Percentiles rank a stretch among this genome's conserved stretches.
Evolutionary conservation across 164 flowering plant species (phyloP).

Genomic region (Nymphaea colorata): DNA sequence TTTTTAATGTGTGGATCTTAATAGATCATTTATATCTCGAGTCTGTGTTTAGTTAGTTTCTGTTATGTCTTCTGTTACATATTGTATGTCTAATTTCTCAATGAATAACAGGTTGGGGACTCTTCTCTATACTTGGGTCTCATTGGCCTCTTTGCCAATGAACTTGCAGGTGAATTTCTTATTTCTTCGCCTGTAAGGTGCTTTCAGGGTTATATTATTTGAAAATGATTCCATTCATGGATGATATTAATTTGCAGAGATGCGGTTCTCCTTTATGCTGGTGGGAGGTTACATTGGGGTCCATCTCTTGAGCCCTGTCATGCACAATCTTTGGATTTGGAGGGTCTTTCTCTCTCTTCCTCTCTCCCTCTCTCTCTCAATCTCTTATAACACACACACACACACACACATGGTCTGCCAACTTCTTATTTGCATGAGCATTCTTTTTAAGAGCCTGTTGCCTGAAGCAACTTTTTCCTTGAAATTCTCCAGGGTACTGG

Average conservation of each 20-base stretch:
- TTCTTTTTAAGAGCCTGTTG: not conserved
- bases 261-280: slow-evolving; percentile 85
- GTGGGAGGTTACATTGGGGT: slow-evolving; percentile 85
- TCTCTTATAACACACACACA: too few relatives aligned
- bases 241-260: slow-evolving; percentile 41
- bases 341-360: slow-evolving; percentile 48
- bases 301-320: slow-evolving; percentile 85
- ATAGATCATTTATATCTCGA: too few relatives aligned
- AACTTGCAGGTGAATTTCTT: slow-evolving; percentile 57
- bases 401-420: too few relatives aligned
- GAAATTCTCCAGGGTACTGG: slow-evolving; percentile 77
- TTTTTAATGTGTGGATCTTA: too few relatives aligned
- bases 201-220: too few relatives aligned
- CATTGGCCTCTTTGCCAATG: slow-evolving; percentile 65
- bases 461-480: not conserved
- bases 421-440: too few relatives aligned
- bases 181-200: not conserved
- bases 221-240: not conserved
- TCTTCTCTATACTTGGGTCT: slow-evolving; percentile 80
- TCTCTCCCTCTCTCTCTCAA: slow-evolving; percentile 5
- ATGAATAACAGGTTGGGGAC: slow-evolving; percentile 62
- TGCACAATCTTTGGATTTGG: slow-evolving; percentile 99
- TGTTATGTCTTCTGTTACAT: too few relatives aligned
- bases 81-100: not conserved
- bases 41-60: too few relatives aligned